Evolutionary conservation across 23 red algal genomes (phyloP).

Genomic region (Gracilaria domingensis): DNA sequence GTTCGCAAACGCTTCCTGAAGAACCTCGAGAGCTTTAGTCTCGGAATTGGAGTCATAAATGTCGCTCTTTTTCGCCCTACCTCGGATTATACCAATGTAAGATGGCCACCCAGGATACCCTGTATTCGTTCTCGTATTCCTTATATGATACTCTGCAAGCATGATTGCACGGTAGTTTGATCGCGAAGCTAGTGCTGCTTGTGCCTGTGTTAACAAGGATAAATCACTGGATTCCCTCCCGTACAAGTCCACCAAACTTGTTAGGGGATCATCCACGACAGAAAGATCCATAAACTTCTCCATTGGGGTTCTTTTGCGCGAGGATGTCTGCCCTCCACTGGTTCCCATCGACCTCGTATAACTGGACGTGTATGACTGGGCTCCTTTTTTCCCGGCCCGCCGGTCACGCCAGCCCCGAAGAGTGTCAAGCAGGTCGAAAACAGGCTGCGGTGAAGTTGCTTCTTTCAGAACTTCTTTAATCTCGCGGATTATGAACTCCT

Average conservation of each 20-base stretch:
- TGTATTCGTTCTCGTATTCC: constrained; percentile 27
- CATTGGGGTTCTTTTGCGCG: constrained; percentile 22
- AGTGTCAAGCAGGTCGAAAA: constrained; percentile 78
- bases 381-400: constrained; percentile 22
- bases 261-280: constrained; percentile 25
- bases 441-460: constrained; percentile 52
- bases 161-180: constrained; percentile 78
- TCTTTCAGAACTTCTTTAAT: constrained; percentile 54
- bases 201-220: constrained; percentile 56
- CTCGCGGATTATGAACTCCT: constrained; percentile 56
- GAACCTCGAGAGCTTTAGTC: constrained; percentile 39
- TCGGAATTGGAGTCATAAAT: constrained; percentile 1
- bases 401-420: constrained; percentile 68
- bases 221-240: constrained; percentile 4
- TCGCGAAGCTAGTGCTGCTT: constrained; percentile 60
- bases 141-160: constrained; percentile 74
- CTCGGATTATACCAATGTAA: constrained; percentile 31
- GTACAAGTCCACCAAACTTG: constrained; percentile 63
- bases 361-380: background rate
- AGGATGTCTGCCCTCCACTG: background rate
- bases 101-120: constrained; percentile 50
- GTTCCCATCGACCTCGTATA: background rate
- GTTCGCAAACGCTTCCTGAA: constrained; percentile 71
- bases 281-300: constrained; percentile 43
- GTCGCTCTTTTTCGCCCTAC: background rate